These are phyloP conservation scores for Alternaria conjuncta DNA, from an alignment of 2,329 filamentous ascomycete species.

Conservation along the genomic window DNA sequence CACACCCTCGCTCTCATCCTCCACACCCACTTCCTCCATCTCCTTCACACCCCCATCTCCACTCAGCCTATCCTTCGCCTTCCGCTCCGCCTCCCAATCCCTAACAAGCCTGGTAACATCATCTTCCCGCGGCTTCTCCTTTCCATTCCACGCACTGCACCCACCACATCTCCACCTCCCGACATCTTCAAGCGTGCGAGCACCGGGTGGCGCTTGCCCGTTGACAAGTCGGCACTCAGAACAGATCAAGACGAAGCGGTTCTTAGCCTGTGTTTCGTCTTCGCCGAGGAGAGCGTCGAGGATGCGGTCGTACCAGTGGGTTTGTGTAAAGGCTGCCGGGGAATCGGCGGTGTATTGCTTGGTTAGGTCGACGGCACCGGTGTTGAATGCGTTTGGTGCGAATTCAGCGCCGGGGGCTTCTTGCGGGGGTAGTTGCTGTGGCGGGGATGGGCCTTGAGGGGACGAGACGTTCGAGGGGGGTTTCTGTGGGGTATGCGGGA, in stretches of 20 bases:
- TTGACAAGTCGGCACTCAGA: conserved; percentile 84
- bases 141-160: conserved; percentile 83
- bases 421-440: conserved; percentile 25
- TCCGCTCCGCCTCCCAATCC: conserved; percentile 61
- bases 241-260: conserved; percentile 88
- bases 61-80: conserved; percentile 30
- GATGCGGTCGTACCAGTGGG: conserved; percentile 93
- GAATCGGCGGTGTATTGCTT: conserved; percentile 40
- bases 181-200: conserved; percentile 76
- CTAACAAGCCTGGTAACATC: conserved; percentile 59
- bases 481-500: conserved; percentile 40
- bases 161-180: conserved; percentile 87
- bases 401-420: conserved; percentile 64
- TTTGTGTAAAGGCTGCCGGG: conserved; percentile 50
- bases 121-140: conserved; percentile 76
- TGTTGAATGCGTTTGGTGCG: conserved; percentile 71
- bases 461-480: conserved; percentile 19
- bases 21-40: conserved; percentile 19
- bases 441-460: conserved; percentile 29
- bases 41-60: conserved; percentile 10
- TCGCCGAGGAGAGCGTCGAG: conserved; percentile 92
- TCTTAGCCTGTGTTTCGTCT: conserved; percentile 90
- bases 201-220: conserved; percentile 90
- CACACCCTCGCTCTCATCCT: conserved; percentile 29
- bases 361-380: conserved; percentile 22